Evolutionary conservation across 179 eudicot genomes (phyloP).

Genomic region (Gypsophila paniculata): DNA sequence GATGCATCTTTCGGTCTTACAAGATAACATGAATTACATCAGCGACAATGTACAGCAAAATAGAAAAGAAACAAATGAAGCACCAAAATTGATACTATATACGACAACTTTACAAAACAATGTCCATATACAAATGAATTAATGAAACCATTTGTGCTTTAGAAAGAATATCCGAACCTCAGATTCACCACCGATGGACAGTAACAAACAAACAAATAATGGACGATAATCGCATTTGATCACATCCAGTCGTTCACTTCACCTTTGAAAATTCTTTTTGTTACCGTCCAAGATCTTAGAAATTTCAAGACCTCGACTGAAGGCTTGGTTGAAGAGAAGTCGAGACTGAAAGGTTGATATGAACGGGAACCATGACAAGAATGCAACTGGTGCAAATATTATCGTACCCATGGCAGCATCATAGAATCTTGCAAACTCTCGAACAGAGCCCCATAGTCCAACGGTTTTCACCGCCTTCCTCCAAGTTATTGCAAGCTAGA

Average conservation of each 20-base stretch:
- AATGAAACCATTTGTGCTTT: neutral
- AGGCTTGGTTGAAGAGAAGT: constrained; percentile 93
- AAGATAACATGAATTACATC: too few species aligned
- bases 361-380: constrained; percentile 94
- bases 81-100: neutral
- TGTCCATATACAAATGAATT: too few species aligned
- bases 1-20: too few species aligned
- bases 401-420: constrained; percentile 97
- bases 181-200: neutral
- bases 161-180: neutral
- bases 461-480: constrained; percentile 50
- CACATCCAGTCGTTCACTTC: constrained; percentile 11
- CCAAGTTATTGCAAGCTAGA: constrained; percentile 84
- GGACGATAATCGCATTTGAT: neutral
- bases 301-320: constrained; percentile 95
- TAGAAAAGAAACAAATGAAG: neutral
- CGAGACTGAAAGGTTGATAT: constrained; percentile 95
- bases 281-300: constrained; percentile 95
- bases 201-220: neutral
- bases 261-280: constrained; percentile 75
- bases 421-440: constrained; percentile 88
- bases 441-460: constrained; percentile 85
- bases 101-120: neutral
- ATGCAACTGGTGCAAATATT: constrained; percentile 75
- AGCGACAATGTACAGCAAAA: too few species aligned